A percentile compares a stretch with the other conserved stretches of the same genome.
Evolutionary conservation across 73 alveolate genomes (phyloP).

Genomic region (Paramecium octaurelia): DNA sequence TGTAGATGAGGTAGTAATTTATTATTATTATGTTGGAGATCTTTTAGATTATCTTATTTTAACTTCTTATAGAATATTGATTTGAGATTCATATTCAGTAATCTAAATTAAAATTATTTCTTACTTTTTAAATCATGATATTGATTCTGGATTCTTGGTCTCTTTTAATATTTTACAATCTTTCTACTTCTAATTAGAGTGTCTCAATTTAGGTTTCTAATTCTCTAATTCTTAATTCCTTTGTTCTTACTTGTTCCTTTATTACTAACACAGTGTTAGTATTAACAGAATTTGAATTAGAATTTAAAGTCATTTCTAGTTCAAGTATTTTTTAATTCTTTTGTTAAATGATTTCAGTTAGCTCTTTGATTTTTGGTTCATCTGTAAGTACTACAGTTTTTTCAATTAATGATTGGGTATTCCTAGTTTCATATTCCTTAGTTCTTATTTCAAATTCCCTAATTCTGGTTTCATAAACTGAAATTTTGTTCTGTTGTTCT

Average conservation of each 20-base stretch:
- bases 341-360: not conserved
- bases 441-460: not conserved
- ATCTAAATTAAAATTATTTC: not conserved
- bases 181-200: not conserved
- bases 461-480: not conserved
- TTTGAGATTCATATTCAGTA: constrained; percentile 29
- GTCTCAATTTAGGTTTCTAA: not conserved
- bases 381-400: not conserved
- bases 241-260: not conserved
- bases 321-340: not conserved
- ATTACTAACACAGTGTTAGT: not conserved
- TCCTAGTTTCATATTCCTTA: not conserved
- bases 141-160: not conserved
- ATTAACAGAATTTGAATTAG: not conserved
- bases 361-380: constrained; percentile 1
- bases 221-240: not conserved
- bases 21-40: not conserved
- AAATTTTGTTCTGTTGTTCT: not conserved
- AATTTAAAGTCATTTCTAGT: not conserved
- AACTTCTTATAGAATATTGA: not conserved
- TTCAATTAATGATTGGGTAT: not conserved
- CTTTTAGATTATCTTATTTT: not conserved
- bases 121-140: not conserved
- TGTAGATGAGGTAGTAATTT: not conserved
- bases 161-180: not conserved